These are phyloP conservation scores for Jacaranda copaia DNA, from an alignment of 257 asterid species.

Conservation along the genomic window DNA sequence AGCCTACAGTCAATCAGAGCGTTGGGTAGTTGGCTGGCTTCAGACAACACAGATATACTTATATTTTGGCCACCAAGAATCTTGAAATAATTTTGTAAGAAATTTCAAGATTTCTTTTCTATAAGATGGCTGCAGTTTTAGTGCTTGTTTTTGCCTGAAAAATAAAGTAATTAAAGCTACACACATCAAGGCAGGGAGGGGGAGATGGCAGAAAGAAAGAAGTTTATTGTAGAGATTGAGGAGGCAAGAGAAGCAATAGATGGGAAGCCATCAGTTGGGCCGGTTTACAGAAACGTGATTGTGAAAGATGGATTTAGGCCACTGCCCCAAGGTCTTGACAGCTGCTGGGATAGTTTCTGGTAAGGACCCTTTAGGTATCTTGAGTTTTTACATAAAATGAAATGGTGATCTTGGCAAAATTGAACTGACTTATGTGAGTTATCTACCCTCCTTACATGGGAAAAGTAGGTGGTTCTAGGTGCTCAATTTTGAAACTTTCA, in stretches of 20 bases:
- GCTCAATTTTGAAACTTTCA: no score
- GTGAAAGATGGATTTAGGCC: constrained; percentile 69
- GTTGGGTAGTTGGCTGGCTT: constrained; percentile 46
- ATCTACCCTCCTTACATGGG: no score
- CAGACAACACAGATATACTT: constrained; percentile 9
- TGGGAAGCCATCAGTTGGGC: constrained; percentile 72
- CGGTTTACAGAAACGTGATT: constrained; percentile 68
- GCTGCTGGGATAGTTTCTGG: constrained; percentile 88
- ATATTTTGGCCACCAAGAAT: constrained; percentile 55
- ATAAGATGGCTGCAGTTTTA: constrained; percentile 34
- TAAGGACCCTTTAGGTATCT: constrained; percentile 32
- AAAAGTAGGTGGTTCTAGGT: no score
- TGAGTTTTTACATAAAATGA: neutral
- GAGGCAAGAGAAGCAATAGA: constrained; percentile 58
- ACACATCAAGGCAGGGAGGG: neutral
- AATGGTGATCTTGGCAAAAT: neutral
- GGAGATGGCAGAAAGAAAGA: constrained; percentile 47
- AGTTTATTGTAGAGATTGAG: constrained; percentile 62
- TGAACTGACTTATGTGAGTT: neutral
- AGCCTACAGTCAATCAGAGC: constrained; percentile 37
- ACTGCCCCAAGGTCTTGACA: constrained; percentile 54
- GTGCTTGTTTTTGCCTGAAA: neutral
- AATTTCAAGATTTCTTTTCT: constrained; percentile 7
- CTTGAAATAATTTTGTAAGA: constrained; percentile 11
- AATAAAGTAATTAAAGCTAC: neutral